phyloP scores from a whole-genome alignment of 305 asterid genomes.

The Fraxinus dipetala region DNA sequence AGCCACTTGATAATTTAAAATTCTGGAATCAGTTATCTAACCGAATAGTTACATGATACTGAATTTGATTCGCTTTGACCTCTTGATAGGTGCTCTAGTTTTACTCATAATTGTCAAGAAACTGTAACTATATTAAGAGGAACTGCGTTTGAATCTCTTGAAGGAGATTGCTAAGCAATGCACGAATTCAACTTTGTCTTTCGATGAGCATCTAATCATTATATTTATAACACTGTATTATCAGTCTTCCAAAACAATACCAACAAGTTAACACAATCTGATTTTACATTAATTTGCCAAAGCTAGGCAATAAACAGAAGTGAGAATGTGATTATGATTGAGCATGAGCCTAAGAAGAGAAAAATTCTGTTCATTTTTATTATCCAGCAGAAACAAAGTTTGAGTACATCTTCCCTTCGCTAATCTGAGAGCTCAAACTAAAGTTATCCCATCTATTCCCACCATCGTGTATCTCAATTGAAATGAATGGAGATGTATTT shows the following conservation, averaged over 20 bases:
- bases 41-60: not conserved
- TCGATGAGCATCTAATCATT: not conserved
- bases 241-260: not conserved
- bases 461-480: not conserved
- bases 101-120: not conserved
- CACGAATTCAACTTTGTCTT: not conserved
- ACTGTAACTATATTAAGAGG: not conserved
- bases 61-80: not conserved
- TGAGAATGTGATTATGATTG: not conserved
- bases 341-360: not conserved
- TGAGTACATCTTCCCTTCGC: not conserved
- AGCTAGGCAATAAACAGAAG: not conserved
- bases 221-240: not conserved
- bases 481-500: not conserved
- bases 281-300: not conserved
- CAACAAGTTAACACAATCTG: not conserved
- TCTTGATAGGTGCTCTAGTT: not conserved
- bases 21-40: not conserved
- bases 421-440: not conserved
- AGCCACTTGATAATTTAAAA: conserved; percentile 6
- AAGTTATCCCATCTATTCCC: not conserved
- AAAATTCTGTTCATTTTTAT: not conserved
- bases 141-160: not conserved
- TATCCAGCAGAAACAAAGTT: not conserved
- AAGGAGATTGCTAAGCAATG: not conserved